Evolutionary conservation across 1,284 basidiomycete genomes (phyloP), one percentile per base, ranked within the genome.

Genomic region (Malassezia pachydermatis): DNA sequence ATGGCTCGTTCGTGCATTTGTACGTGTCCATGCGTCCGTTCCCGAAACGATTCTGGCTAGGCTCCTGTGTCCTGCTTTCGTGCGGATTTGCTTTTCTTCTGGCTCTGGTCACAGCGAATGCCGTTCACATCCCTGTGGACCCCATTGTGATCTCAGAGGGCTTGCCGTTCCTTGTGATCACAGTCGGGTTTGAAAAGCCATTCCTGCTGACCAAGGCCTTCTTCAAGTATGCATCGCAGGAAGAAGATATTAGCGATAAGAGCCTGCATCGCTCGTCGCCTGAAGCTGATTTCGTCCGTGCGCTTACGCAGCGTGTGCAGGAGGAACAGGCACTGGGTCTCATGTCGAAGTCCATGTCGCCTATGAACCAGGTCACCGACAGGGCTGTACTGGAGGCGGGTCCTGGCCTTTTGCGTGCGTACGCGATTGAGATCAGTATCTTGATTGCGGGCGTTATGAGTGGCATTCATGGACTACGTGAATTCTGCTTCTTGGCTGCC

Each of bases 101-200:
- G 48, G 80, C 88, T 14, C 79, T 96, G 3, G 83, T 90, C 14
- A 76, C 87, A 25, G 88, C 89, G 2, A 82, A 86, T 72, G 78
- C 83, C 38, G 77, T 94, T 53, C 78, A 80, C 57, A 87, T 98
- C 47, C 84, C 83, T 6, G 83, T 98, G 61, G 89, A 98, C 73
- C 88, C 88, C 2, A 84, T 98, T 49, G 82, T 84, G 14, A 78
- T 98, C 27, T 89, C 87, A 13, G 94, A 98, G 73, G 90, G 92
- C 0, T 78, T 98, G 2, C 92, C 92, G 0, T 98, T 98, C 81
- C 78, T 98, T 30, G 90, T 98, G 35, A 94, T 94, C 73, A 92
- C 88, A 0, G 83, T 98, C 49, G 92, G 92, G 11, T 98, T 96
- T 70, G 92, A 98, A 75, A 98, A 98, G 74, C 92, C 90, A 0